phyloP scores from a whole-genome alignment of 169 alveolate species.

The Theileria luwenshuni region DNA sequence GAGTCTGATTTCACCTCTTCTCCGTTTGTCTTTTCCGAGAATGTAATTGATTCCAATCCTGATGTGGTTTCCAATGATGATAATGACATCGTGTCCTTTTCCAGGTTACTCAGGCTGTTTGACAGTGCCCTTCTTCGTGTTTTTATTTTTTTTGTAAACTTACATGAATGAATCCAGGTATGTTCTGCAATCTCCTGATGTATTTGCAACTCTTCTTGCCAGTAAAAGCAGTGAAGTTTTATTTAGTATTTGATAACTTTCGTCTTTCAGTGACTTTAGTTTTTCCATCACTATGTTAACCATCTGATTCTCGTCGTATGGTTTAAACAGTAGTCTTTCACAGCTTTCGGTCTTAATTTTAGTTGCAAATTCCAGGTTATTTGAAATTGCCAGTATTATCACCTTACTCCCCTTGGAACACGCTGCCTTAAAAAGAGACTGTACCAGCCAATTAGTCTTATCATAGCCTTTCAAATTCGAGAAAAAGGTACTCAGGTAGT shows the following conservation, averaged over 20 bases:
- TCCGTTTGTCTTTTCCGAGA: slow-evolving; percentile 7
- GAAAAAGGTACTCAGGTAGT: slow-evolving; percentile 34
- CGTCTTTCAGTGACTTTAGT: slow-evolving; percentile 29
- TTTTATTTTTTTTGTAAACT: not conserved
- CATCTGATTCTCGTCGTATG: slow-evolving; percentile 60
- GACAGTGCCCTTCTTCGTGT: slow-evolving; percentile 61
- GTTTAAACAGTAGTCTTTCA: slow-evolving; percentile 49
- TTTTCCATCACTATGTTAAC: slow-evolving; percentile 55
- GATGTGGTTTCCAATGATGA: slow-evolving; percentile 1
- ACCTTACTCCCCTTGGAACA: slow-evolving; percentile 44
- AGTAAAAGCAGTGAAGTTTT: slow-evolving; percentile 52
- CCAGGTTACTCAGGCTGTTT: slow-evolving; percentile 44
- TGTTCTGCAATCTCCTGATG: slow-evolving; percentile 65
- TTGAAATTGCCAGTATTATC: slow-evolving; percentile 49
- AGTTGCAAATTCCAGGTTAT: slow-evolving; percentile 61
- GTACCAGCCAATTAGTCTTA: slow-evolving; percentile 61
- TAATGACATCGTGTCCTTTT: slow-evolving; percentile 15
- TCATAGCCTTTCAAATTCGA: not conserved
- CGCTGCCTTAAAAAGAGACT: slow-evolving; percentile 52
- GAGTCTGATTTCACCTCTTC: slow-evolving; percentile 4
- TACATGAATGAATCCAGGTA: slow-evolving; percentile 68
- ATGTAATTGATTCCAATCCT: slow-evolving; percentile 6
- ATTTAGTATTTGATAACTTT: slow-evolving; percentile 33
- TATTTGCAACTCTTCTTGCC: slow-evolving; percentile 66
- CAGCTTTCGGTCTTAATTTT: slow-evolving; percentile 44